Base-by-base conservation (phyloP, 2,329 filamentous ascomycete genomes). In the Aspergillus amoenus region DNA sequence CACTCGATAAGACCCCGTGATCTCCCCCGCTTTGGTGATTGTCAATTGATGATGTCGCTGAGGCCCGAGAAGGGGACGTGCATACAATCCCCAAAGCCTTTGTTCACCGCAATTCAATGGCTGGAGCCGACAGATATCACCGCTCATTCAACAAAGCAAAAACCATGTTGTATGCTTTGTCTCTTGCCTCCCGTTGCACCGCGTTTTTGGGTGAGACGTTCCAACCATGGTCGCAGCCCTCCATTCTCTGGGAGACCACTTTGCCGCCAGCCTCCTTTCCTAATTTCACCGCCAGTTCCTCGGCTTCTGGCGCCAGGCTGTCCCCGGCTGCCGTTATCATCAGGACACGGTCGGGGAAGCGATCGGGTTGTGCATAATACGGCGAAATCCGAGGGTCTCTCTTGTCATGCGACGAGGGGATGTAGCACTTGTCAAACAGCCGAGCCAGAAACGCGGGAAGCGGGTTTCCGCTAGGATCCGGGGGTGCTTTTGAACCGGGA, bases 161-260 rank as follows among this genome's bases (percentile, higher is more conserved):
- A 3, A 67, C 71, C 56, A 75, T 52, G 2, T 56, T 57, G 60
- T 78, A 76, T 12, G 70, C 69, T 55, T 69, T 68, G 22, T 74
- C 68, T 54, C 67, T 72, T n/a, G 66, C 68, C 49, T 66, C 55
- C 21, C 58, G 61, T 44, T 72, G 58, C 43, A 66, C 57, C 11
- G 68, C 68, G 22, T 68, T 72, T 27, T 64, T 55, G 6, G 65
- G 60, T n/a, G 52, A 61, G 58, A 77, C 75, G 54, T 78, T 74
- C 65, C 70, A 78, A n/a, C 52, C 75, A 61, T 79, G 76, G 37
- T 63, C 64, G 51, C 72, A 73, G 4, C 65, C 68, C 40, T 70
- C 61, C 66, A 75, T 69, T 41, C 69, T 69, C 60, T 76, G 69
- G 27, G 47, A 56, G 45, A 69, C 60, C 53, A 72, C 68, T 58